These are phyloP conservation scores for Selaginella moellendorffii DNA, from an alignment of 75 land plant genomes.

Conservation along the genomic window DNA sequence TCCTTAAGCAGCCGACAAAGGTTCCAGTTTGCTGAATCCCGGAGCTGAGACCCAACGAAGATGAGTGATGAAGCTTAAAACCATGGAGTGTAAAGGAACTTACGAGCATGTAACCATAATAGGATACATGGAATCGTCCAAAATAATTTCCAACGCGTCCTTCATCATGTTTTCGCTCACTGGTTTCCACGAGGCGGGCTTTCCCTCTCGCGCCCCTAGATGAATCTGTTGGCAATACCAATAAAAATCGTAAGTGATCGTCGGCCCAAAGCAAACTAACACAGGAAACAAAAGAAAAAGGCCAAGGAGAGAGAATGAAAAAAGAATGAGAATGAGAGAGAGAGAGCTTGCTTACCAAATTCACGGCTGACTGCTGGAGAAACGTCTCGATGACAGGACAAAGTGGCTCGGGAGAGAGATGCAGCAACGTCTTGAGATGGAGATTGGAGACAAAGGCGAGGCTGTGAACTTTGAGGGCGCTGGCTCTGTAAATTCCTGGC, in stretches of 20 bases:
- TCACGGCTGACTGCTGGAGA: conserved; percentile 7
- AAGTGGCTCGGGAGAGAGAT: conserved; percentile 21
- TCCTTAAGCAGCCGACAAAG: conserved; percentile 20
- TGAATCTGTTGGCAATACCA: conserved; percentile 12
- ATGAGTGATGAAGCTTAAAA: no score
- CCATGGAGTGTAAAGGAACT: conserved; percentile 5
- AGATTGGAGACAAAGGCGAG: conserved; percentile 18
- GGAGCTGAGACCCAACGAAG: conserved; percentile 10
- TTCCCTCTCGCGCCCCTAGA: conserved; percentile 21
- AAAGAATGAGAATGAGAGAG: neutral
- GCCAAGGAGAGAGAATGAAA: neutral
- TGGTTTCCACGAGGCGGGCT: conserved; percentile 25
- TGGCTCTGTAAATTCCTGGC: conserved; percentile 19
- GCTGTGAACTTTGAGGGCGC: conserved; percentile 15
- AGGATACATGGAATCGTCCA: conserved; percentile 21
- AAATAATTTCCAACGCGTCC: conserved; percentile 23
- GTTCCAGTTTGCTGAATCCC: conserved; percentile 25
- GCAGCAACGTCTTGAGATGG: conserved; percentile 18
- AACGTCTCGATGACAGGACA: conserved; percentile 12
- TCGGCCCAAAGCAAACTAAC: neutral
- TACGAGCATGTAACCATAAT: conserved; percentile 25
- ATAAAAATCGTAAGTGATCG: neutral
- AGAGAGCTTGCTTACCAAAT: neutral
- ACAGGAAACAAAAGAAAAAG: neutral
- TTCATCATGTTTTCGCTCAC: conserved; percentile 24